Base-by-base conservation (phyloP, 2,329 filamentous ascomycete species). In the Thelonectria blattea region DNA sequence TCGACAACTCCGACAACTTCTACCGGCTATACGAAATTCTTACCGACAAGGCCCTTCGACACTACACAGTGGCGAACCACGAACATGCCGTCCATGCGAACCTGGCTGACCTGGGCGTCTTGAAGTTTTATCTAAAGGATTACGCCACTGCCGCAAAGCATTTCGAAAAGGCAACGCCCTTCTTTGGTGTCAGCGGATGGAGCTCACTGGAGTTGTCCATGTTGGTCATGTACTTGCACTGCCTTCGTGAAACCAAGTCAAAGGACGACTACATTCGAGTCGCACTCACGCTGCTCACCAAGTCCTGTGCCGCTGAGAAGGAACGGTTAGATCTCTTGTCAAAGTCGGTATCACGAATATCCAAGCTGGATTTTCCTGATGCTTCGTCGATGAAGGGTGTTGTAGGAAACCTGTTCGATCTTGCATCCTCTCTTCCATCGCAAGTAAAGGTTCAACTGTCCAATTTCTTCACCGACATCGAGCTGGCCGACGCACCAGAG, bases 211-310 rank as follows among this genome's bases (percentile, higher is more conserved):
- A 98, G 72, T 80, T 92, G 3, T 90, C 90, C 1, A 91, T 97
- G 84, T 83, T 98, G 6, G 86, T 91, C 65, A 90, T 97, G 83
- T 95, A 97, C 73, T 86, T 91, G 0, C 85, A 86, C 50, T 98
- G 93, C 73, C 82, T 99, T 27, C 89, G 91, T 65, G 85, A 91
- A 67, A 83, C 97, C 27, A 82, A 90, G 50, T 86, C 88, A 14
- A 87, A 88, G 61, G 90, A 94, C 53, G 92, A 96, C 63, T 96
- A 93, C 69, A 87, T 93, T 15, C 85, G 86, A 22, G 88, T 91
- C 9, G 83, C 92, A 9, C 80, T 97, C 14, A 90, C 90, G 68
- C 79, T 97, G 1, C 77, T 95, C 11, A 85, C 85, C 8, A 93
- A 91, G 71, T 84, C 86, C 1, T 88, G 85, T 4, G 77, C 78